Conservation (phyloP, 192 early-diverging fungal species). For the Linderina pennispora region DNA sequence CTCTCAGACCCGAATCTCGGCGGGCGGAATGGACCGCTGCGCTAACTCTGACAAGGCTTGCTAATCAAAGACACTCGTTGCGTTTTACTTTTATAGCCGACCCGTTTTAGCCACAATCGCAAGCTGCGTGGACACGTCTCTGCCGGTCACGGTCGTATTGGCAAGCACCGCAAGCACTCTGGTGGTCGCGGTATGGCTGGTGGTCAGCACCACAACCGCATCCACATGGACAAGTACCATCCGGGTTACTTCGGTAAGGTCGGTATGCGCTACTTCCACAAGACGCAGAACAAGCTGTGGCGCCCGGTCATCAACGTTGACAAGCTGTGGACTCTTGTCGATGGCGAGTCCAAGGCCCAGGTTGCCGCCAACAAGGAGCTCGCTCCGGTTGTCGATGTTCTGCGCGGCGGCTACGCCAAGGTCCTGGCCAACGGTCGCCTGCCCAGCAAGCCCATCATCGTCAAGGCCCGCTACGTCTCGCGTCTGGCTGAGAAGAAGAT, state of each 20-base stretch:
- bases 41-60: no score
- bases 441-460: conserved; percentile 85
- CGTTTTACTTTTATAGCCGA: conserved; percentile 38
- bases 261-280: conserved; percentile 99
- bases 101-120: conserved; percentile 47
- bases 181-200: conserved; percentile 99
- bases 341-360: conserved; percentile 76
- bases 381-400: conserved; percentile 89
- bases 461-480: conserved; percentile 91
- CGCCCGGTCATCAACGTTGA: conserved; percentile 89
- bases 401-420: conserved; percentile 84
- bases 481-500: conserved; percentile 97
- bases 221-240: conserved; percentile 99
- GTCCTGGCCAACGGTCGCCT: conserved; percentile 92
- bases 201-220: conserved; percentile 99
- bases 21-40: no score
- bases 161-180: conserved; percentile 99
- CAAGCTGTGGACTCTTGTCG: conserved; percentile 88
- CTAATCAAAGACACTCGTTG: no score
- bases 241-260: conserved; percentile 99
- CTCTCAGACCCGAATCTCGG: no score
- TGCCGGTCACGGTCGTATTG: conserved; percentile 99
- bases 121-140: conserved; percentile 99
- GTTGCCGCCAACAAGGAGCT: conserved; percentile 77
- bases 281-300: conserved; percentile 85